phyloP scores from a whole-genome alignment of 768 basidiomycete species.

The Tephrocybe sp. region DNA sequence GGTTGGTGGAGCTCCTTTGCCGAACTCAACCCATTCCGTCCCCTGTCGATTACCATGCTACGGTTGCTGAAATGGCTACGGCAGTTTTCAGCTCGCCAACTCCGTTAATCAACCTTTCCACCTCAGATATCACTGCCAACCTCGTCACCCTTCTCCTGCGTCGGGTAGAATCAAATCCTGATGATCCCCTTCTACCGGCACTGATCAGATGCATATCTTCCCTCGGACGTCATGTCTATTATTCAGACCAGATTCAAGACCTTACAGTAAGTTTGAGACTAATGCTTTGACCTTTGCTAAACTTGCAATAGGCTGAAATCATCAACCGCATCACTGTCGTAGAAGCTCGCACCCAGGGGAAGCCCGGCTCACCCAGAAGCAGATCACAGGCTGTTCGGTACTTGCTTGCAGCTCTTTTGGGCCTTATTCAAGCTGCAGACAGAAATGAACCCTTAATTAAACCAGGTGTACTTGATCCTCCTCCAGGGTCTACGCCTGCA shows the following conservation, averaged over 20 bases:
- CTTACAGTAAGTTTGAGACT: constrained; percentile 49
- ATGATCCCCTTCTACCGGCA: constrained; percentile 62
- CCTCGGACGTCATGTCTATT: constrained; percentile 89
- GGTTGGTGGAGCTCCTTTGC: constrained; percentile 75
- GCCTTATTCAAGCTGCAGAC: constrained; percentile 66
- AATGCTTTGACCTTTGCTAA: not conserved
- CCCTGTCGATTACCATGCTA: constrained; percentile 48
- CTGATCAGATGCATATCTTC: constrained; percentile 79
- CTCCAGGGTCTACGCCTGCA: constrained; percentile 17
- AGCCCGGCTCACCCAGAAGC: constrained; percentile 26
- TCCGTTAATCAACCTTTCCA: constrained; percentile 86
- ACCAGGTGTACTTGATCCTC: constrained; percentile 7
- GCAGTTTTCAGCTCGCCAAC: constrained; percentile 79
- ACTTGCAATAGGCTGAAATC: constrained; percentile 55
- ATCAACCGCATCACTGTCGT: constrained; percentile 70
- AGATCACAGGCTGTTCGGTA: constrained; percentile 68
- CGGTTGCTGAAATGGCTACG: constrained; percentile 76
- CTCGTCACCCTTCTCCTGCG: constrained; percentile 74
- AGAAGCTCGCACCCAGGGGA: constrained; percentile 52
- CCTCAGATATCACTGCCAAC: constrained; percentile 83
- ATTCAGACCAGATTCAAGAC: constrained; percentile 94
- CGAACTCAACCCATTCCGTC: constrained; percentile 53
- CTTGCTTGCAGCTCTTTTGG: constrained; percentile 66
- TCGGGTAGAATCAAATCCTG: constrained; percentile 54
- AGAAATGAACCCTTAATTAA: constrained; percentile 31